These are phyloP conservation scores for Thielaviopsis euricoi DNA, from an alignment of 2,329 filamentous ascomycete species.

Conservation along the genomic window DNA sequence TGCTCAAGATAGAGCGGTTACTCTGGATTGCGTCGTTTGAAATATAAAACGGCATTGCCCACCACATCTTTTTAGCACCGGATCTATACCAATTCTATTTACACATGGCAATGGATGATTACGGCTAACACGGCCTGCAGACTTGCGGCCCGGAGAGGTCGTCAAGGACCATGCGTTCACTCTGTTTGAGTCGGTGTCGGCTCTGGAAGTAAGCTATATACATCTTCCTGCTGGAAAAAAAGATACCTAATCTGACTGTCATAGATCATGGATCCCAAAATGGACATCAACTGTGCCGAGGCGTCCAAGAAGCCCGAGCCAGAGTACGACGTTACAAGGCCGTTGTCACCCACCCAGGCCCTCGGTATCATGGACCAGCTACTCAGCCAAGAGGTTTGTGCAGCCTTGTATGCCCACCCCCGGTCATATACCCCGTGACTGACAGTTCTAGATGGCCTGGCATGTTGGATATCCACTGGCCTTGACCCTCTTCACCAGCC, in stretches of 20 bases:
- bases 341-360: conserved; percentile 60
- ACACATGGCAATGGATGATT: background rate
- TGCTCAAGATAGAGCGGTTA: background rate
- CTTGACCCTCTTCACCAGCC: conserved; percentile 82
- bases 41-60: background rate
- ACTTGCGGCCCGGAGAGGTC: conserved; percentile 44
- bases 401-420: background rate
- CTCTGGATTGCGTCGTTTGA: background rate
- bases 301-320: conserved; percentile 71
- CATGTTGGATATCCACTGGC: conserved; percentile 90
- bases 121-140: background rate
- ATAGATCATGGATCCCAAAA: conserved; percentile 97
- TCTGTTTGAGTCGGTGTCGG: conserved; percentile 83
- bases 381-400: conserved; percentile 63
- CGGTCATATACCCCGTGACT: background rate
- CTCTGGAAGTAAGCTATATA: conserved; percentile 44
- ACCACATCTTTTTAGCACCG: background rate
- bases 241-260: background rate
- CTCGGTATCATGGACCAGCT: conserved; percentile 91
- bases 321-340: conserved; percentile 55
- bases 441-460: conserved; percentile 62
- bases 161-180: conserved; percentile 92
- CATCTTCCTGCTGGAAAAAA: background rate
- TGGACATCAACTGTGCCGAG: conserved; percentile 81
- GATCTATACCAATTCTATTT: background rate